These are phyloP conservation scores for Parsonsia alboflavescens DNA, from an alignment of 257 asterid species.

Conservation along the genomic window DNA sequence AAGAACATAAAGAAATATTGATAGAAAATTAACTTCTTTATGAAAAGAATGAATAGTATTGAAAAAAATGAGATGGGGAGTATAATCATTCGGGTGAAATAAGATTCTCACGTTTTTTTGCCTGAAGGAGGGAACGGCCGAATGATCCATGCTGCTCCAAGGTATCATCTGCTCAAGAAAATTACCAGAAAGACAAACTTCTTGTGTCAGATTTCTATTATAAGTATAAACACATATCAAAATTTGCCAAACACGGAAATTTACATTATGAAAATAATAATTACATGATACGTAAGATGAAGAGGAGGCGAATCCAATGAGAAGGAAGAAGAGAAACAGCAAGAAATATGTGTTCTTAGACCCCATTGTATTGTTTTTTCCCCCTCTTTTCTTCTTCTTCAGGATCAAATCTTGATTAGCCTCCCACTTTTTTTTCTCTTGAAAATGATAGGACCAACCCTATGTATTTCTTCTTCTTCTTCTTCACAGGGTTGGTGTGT, in stretches of 20 bases:
- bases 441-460: constrained; percentile 9
- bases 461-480: too few relatives aligned
- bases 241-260: too few relatives aligned
- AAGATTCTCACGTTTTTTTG: constrained; percentile 45
- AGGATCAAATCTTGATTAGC: not conserved
- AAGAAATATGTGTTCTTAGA: constrained; percentile 26
- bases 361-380: constrained; percentile 34
- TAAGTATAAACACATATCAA: too few relatives aligned
- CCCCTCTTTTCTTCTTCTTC: constrained; percentile 31
- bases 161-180: constrained; percentile 41
- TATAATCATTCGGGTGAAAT: not conserved
- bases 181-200: not conserved
- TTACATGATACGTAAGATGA: constrained; percentile 62
- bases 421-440: not conserved
- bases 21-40: too few relatives aligned
- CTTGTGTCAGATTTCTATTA: not conserved
- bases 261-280: too few relatives aligned
- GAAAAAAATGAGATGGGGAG: too few relatives aligned
- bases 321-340: constrained; percentile 46
- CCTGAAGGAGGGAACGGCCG: constrained; percentile 81
- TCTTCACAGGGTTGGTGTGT: constrained; percentile 13
- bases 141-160: constrained; percentile 32
- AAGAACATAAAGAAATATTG: too few relatives aligned
- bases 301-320: constrained; percentile 41
- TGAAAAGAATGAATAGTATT: too few relatives aligned